Percentiles rank a stretch among this genome's conserved stretches.
Evolutionary conservation across 441 rosid species (phyloP).

Genomic region (Mallotus repandus): DNA sequence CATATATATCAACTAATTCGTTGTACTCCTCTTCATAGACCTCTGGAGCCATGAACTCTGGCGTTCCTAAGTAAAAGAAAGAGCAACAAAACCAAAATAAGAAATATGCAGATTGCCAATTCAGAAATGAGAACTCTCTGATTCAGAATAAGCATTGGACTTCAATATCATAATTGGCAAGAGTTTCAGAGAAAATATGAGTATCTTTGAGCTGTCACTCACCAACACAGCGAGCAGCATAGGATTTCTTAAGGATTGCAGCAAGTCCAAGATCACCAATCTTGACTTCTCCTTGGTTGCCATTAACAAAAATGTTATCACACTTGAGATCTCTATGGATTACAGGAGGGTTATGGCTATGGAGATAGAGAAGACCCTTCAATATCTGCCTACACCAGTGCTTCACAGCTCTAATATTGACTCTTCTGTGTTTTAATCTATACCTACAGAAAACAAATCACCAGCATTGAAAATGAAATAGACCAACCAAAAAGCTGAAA

Average conservation of each 20-base stretch:
- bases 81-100: neutral
- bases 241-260: conserved; percentile 76
- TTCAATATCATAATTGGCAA: neutral
- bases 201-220: conserved; percentile 24
- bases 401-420: conserved; percentile 92
- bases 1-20: conserved; percentile 88
- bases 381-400: conserved; percentile 98
- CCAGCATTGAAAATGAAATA: conserved; percentile 1
- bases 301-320: conserved; percentile 90
- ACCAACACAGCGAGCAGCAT: conserved; percentile 91
- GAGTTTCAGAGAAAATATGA: neutral
- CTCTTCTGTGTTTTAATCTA: conserved; percentile 86
- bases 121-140: neutral
- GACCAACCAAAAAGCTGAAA: conserved; percentile 8
- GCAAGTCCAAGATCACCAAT: conserved; percentile 98
- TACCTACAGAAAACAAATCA: conserved; percentile 42
- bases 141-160: neutral
- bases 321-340: conserved; percentile 98
- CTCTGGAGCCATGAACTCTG: conserved; percentile 99
- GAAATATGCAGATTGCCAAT: neutral
- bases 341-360: conserved; percentile 81
- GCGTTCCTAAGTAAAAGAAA: conserved; percentile 60
- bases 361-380: conserved; percentile 84
- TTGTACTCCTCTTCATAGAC: conserved; percentile 91
- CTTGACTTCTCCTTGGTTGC: conserved; percentile 95